A percentile compares a stretch with the other conserved stretches of the same genome.
phyloP scores from a whole-genome alignment of 352 stramenopile genomes.

The Pythium periplocum region DNA sequence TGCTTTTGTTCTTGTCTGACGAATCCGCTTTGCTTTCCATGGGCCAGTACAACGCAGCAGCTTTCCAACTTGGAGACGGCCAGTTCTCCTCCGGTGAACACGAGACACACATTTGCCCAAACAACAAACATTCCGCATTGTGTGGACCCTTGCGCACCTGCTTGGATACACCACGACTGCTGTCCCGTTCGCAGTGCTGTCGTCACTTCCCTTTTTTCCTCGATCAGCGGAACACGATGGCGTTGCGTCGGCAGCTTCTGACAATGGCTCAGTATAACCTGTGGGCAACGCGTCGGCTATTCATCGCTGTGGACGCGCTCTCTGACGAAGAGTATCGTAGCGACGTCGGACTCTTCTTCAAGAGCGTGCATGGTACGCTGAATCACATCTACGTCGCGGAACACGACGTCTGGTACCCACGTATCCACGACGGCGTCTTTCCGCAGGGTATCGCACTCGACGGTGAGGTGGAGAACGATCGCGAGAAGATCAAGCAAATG shows the following conservation, averaged over 20 bases:
- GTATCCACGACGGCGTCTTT: conserved; percentile 13
- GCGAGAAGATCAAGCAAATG: conserved; percentile 5
- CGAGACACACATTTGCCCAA: too few relatives aligned
- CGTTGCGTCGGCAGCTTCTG: conserved; percentile 15
- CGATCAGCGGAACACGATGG: conserved; percentile 3
- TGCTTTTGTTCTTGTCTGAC: too few relatives aligned
- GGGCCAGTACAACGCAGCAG: too few relatives aligned
- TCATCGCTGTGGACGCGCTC: conserved; percentile 12
- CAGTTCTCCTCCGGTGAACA: too few relatives aligned
- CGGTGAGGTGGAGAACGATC: conserved; percentile 3
- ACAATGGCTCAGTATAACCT: conserved; percentile 17
- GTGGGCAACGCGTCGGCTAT: conserved; percentile 10
- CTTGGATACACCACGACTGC: too few relatives aligned
- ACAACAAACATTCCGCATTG: too few relatives aligned
- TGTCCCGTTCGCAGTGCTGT: too few relatives aligned
- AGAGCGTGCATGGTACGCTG: conserved; percentile 18
- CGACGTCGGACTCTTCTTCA: conserved; percentile 20
- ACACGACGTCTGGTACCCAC: conserved; percentile 18
- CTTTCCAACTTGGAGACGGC: too few relatives aligned
- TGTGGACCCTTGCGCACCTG: too few relatives aligned
- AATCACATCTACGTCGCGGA: conserved; percentile 19
- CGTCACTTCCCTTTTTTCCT: background rate
- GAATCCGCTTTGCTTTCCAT: too few relatives aligned
- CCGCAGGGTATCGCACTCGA: conserved; percentile 9
- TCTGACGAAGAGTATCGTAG: conserved; percentile 15